Percentiles rank a stretch among this genome's conserved stretches.
Conservation (phyloP, 139 green algal species). For the Picochlorum sp. region DNA sequence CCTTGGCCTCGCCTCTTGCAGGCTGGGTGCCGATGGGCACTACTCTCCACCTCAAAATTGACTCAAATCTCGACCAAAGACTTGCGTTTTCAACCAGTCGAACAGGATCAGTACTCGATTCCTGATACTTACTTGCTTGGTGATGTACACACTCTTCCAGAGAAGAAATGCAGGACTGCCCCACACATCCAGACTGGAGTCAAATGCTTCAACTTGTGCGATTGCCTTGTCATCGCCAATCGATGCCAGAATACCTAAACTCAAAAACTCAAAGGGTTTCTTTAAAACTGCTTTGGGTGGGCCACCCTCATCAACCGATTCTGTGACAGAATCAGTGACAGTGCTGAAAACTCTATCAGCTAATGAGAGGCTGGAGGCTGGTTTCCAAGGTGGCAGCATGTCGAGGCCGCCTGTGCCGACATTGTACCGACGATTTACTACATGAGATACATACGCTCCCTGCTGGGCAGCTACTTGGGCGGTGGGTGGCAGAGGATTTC, state of each 20-base stretch:
- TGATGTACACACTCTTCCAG: slow-evolving; percentile 68
- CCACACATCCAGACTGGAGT: slow-evolving; percentile 8
- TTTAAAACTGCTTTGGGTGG: slow-evolving; percentile 9
- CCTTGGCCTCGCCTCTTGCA: no score
- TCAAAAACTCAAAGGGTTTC: slow-evolving; percentile 53
- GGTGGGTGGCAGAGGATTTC: slow-evolving; percentile 70
- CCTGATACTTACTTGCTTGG: slow-evolving; percentile 62
- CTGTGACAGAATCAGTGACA: slow-evolving; percentile 7
- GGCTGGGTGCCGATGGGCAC: no score
- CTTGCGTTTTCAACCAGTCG: slow-evolving; percentile 48
- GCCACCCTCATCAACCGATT: slow-evolving; percentile 3
- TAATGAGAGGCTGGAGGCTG: neutral
- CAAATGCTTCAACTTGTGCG: slow-evolving; percentile 28
- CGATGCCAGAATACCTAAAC: slow-evolving; percentile 56
- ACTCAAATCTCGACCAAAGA: slow-evolving; percentile 52
- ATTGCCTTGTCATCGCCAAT: slow-evolving; percentile 42
- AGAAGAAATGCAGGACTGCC: slow-evolving; percentile 8
- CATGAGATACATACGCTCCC: slow-evolving; percentile 69
- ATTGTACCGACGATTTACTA: slow-evolving; percentile 42
- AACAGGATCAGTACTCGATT: slow-evolving; percentile 76
- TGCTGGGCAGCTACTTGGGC: slow-evolving; percentile 92
- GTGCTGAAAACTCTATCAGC: slow-evolving; percentile 17
- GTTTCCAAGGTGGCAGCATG: slow-evolving; percentile 15
- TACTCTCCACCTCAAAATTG: slow-evolving; percentile 26
- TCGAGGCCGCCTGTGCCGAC: slow-evolving; percentile 55